Evolutionary conservation across 2,329 filamentous ascomycete genomes (phyloP).

Genomic region (Chalaropsis thielavioides): DNA sequence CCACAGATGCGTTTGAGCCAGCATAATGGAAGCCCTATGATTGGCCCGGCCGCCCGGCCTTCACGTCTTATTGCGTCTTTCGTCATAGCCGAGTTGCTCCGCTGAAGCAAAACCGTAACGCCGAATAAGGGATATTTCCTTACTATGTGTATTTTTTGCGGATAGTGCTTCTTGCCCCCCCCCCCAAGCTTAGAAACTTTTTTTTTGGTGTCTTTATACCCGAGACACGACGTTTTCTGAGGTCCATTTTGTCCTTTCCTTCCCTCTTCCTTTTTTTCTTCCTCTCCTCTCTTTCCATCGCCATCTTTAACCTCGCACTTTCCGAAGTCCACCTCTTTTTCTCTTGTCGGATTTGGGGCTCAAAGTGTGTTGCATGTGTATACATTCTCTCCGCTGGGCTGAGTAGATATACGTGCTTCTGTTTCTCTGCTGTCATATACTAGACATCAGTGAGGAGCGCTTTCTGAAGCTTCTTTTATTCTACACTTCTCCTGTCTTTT

Average conservation of each 20-base stretch:
- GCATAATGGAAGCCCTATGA: conserved; percentile 16
- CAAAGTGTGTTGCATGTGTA: conserved; percentile 14
- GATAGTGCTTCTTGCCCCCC: neutral
- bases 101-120: conserved; percentile 18
- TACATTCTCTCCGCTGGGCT: conserved; percentile 15
- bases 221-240: neutral
- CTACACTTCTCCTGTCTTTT: neutral
- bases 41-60: conserved; percentile 18
- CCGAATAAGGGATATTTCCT: conserved; percentile 16
- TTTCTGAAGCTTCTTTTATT: neutral
- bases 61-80: conserved; percentile 14
- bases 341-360: conserved; percentile 3
- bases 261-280: conserved; percentile 3
- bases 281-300: conserved; percentile 4
- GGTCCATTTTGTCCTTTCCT: neutral
- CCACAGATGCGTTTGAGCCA: conserved; percentile 5
- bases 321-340: conserved; percentile 7
- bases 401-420: conserved; percentile 8
- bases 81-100: conserved; percentile 19
- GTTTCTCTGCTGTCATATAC: conserved; percentile 9
- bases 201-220: neutral
- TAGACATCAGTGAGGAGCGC: conserved; percentile 11
- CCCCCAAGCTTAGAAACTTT: neutral
- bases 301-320: conserved; percentile 6
- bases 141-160: neutral